Conservation (phyloP, 257 asterid genomes). For the Lavandula angustifolia region DNA sequence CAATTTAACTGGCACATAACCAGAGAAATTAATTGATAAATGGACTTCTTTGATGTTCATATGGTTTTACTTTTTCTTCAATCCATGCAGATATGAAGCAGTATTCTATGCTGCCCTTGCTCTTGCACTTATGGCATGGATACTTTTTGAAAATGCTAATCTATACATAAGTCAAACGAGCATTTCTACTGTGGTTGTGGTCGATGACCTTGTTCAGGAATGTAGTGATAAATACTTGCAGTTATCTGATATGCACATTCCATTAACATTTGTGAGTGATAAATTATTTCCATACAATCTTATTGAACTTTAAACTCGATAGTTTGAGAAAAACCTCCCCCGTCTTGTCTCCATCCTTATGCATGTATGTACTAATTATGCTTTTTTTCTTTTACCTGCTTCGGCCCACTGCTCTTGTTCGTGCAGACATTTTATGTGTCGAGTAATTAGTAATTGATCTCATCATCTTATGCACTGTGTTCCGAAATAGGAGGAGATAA, state of each 20-base stretch:
- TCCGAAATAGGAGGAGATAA: too few species aligned
- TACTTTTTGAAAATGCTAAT: background rate
- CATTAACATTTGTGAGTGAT: conserved; percentile 82
- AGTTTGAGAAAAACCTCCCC: background rate
- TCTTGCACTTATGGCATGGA: too few species aligned
- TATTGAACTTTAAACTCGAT: background rate
- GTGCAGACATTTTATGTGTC: too few species aligned
- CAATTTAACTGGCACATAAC: background rate
- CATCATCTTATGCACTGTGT: too few species aligned
- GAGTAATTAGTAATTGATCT: too few species aligned
- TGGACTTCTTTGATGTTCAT: too few species aligned
- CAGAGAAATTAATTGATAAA: background rate
- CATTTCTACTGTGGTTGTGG: conserved; percentile 40
- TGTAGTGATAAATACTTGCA: conserved; percentile 57
- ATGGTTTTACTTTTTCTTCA: too few species aligned
- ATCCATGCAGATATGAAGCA: too few species aligned
- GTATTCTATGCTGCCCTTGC: too few species aligned
- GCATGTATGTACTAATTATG: too few species aligned
- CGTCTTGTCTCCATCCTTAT: background rate
- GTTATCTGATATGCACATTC: conserved; percentile 83
- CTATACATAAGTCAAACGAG: conserved; percentile 47
- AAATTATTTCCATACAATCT: background rate
- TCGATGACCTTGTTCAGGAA: conserved; percentile 45
- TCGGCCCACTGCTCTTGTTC: too few species aligned
- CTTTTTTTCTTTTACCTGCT: too few species aligned